Conservation (phyloP, 2,329 filamentous ascomycete genomes). For the Thelonectria olida region DNA sequence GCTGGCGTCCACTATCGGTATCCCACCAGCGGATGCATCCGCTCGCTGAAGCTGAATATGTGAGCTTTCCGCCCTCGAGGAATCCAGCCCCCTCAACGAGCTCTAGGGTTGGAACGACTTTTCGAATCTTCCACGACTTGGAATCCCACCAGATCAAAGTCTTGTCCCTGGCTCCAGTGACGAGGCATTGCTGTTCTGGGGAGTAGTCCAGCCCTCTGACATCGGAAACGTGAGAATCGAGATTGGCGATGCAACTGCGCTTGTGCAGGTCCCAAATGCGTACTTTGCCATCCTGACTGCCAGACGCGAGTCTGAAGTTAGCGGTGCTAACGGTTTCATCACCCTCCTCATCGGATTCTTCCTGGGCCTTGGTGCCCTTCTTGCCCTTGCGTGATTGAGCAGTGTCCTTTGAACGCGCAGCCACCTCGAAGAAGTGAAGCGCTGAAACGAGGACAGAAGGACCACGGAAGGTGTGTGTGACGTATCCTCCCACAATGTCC, state of each 20-base stretch:
- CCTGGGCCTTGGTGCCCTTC: conserved; percentile 39
- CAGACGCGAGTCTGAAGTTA: conserved; percentile 84
- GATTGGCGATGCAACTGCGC: conserved; percentile 76
- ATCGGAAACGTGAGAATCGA: conserved; percentile 95
- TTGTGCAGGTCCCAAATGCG: conserved; percentile 92
- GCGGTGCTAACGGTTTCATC: conserved; percentile 54
- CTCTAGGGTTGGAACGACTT: conserved; percentile 85
- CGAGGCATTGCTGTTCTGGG: conserved; percentile 74
- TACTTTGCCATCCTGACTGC: conserved; percentile 93
- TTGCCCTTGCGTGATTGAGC: conserved; percentile 45
- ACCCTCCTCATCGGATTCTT: conserved; percentile 52
- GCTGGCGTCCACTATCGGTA: conserved; percentile 77
- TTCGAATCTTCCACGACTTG: conserved; percentile 82
- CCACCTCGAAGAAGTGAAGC: conserved; percentile 87
- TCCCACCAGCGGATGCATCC: conserved; percentile 88
- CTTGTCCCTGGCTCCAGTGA: conserved; percentile 91
- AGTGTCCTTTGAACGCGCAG: conserved; percentile 51
- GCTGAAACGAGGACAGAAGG: conserved; percentile 93
- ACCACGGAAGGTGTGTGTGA: conserved; percentile 94
- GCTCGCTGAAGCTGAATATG: conserved; percentile 86
- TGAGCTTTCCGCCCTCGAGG: conserved; percentile 72
- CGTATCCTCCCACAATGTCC: conserved; percentile 90
- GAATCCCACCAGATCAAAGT: conserved; percentile 94
- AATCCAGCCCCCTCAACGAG: conserved; percentile 87
- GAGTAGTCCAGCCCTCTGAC: conserved; percentile 90